phyloP scores from a whole-genome alignment of 2,329 filamentous ascomycete genomes.

The Fusarium avenaceum region DNA sequence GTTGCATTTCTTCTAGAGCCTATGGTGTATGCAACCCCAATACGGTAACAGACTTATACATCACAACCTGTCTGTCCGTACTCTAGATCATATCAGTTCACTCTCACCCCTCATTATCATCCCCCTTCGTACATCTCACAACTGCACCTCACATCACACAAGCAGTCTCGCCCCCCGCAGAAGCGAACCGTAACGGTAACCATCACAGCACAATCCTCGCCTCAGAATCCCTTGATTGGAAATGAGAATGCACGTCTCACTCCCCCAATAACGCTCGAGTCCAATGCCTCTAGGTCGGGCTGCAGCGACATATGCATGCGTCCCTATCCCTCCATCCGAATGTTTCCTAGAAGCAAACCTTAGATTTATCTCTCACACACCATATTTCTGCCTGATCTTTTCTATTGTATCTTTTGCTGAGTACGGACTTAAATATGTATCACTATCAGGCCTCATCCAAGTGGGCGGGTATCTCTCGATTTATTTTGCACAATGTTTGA shows the following conservation, averaged over 20 bases:
- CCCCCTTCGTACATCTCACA: background rate
- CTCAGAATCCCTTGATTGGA: constrained; percentile 43
- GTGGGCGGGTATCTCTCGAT: constrained; percentile 19
- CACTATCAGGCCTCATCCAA: constrained; percentile 25
- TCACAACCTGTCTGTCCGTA: background rate
- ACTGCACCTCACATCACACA: constrained; percentile 33
- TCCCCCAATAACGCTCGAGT: background rate
- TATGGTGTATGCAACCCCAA: background rate
- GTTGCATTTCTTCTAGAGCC: background rate
- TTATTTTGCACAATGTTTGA: constrained; percentile 22
- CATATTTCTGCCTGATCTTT: constrained; percentile 28
- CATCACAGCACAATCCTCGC: constrained; percentile 30
- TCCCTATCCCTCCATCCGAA: constrained; percentile 33
- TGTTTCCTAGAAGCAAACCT: constrained; percentile 16
- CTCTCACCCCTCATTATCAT: background rate
- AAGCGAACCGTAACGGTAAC: constrained; percentile 13
- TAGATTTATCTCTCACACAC: constrained; percentile 29
- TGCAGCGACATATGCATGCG: constrained; percentile 47
- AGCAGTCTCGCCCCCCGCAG: constrained; percentile 37
- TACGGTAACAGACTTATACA: background rate
- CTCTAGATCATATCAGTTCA: background rate
- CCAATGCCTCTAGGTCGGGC: constrained; percentile 28
- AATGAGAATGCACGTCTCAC: constrained; percentile 34
- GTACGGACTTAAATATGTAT: constrained; percentile 43
- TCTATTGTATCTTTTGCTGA: constrained; percentile 6